Base-by-base conservation (phyloP, 164 flowering plant species). In the Chimonanthus salicifolius region DNA sequence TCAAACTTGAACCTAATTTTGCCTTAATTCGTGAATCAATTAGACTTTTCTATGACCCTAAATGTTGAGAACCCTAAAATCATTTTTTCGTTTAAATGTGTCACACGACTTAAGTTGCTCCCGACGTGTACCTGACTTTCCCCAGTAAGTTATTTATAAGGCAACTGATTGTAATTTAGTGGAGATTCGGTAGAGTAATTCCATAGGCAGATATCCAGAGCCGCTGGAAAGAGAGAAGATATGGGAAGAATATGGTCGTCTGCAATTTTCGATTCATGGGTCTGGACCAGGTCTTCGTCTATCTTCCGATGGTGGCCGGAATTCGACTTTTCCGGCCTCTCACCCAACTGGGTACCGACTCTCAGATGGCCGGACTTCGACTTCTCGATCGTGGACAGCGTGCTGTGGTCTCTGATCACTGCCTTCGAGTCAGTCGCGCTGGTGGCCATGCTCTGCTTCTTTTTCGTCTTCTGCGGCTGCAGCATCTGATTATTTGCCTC, bases 391-490 rank as follows among this genome's bases (percentile, higher is more conserved):
- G 82, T 88, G 0, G 93, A 92, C 51, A 80, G 81, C 60, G 76
- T 88, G 21, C 33, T 87, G 43, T 92, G 94, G 94, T 72, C 79
- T n/a, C 5, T 88, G 3, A 78, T 87, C 3, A 77, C 83, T 7
- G 81, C 70, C 16, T 33, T 87, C 18, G 97, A 92, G 83, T 88
- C 94, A 0, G 16, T 92, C 6, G 92, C 87, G 70, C 50, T 92
- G 60, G 84, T 76, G 50, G 51, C 90, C 13, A 86, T 89, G 92
- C 86, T 92, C 15, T 92, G 93, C 71, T 88, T 69, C 83, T 92
- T 89, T 83, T 89, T 88, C 75, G 18, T 88, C 45, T 89, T 83
- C 80, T 92, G 92, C 67, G 95, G 97, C 2, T 92, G 97, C 79
- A 90, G 92, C 50, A 47, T 92, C 71, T 92, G 85, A 90, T 33